Evolutionary conservation across 2,329 filamentous ascomycete genomes (phyloP), one percentile per base, ranked within the genome.

Genomic region (Talaromyces sp.): DNA sequence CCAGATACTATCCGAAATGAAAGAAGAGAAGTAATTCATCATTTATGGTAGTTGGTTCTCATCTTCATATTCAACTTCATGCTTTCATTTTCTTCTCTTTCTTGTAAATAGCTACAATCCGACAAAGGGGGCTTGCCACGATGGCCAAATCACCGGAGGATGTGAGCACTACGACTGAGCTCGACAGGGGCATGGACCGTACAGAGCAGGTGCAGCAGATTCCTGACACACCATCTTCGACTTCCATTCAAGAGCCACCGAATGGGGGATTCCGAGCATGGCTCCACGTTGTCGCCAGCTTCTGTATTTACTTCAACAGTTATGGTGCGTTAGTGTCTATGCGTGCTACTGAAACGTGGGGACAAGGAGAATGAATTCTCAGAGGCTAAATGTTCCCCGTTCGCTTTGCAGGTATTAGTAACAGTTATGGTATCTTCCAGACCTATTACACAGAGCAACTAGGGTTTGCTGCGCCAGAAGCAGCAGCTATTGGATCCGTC

Each of bases 401-500:
- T 46, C 25, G n/a, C n/a, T 46, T 46, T 6, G 25, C 43, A 63
- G 64, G 65, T 4, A 59, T 63, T 31, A 62, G 60, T 2, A 62
- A 60, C 9, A 62, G 62, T 13, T 68, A 61, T 48, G 63, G 66
- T 7, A 61, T 64, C 2, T 69, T 67, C 40, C 66, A 69, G 53
- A 60, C 61, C 9, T 68, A 63, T 54, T 68, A 69, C 28, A 54
- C 63, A 50, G 56, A 60, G 9, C 43, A 63, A 53, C 46, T 65
- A 21, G 51, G 51, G 3, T 56, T 65, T 10, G 63, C 57, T 50
- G 46, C 51, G 6, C 58, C 62, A 36, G 62, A 68, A 5, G 66
- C 71, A 11, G 76, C 73, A 35, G 36, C 66, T 21, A 75, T 78
- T 37, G 75, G 75, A 43, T 72, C 74, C 1, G 63, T 77, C 31